Percentiles rank a stretch among this genome's conserved stretches.
These are phyloP conservation scores for Myxozyma sirexii DNA, from an alignment of 805 yeast genomes.

Conservation along the genomic window DNA sequence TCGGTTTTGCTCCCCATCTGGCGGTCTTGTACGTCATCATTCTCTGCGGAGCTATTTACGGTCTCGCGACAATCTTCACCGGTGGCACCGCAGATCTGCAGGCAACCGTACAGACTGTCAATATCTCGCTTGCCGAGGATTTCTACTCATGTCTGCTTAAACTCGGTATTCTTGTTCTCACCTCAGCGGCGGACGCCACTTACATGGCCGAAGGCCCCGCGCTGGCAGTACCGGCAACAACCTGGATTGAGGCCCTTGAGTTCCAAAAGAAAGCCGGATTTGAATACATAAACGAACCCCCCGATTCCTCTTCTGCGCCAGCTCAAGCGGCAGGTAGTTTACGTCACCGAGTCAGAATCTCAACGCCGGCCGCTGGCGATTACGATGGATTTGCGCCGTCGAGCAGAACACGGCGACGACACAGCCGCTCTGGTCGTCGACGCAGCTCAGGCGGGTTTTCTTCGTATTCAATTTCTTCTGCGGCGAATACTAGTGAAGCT, in stretches of 20 bases:
- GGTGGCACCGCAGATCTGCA: constrained; percentile 47
- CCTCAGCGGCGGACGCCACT: constrained; percentile 68
- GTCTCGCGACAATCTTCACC: constrained; percentile 62
- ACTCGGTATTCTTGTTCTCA: constrained; percentile 63
- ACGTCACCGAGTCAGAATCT: constrained; percentile 12
- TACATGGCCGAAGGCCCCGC: constrained; percentile 61
- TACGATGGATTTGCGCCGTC: background rate
- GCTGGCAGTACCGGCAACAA: constrained; percentile 52
- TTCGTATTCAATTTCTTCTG: background rate
- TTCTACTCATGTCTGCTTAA: constrained; percentile 64
- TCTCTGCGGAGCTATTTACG: constrained; percentile 57
- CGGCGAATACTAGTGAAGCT: background rate
- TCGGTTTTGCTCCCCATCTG: constrained; percentile 71
- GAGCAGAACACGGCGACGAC: background rate
- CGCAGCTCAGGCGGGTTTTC: background rate
- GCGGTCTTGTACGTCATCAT: constrained; percentile 53
- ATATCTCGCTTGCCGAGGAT: constrained; percentile 56
- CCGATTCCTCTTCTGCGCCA: background rate
- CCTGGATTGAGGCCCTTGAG: constrained; percentile 54
- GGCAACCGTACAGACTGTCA: constrained; percentile 44
- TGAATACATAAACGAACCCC: constrained; percentile 23
- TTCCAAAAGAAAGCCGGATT: constrained; percentile 24
- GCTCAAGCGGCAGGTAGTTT: background rate
- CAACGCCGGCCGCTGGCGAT: background rate
- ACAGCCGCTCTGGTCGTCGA: background rate